A percentile compares a stretch with the other conserved stretches of the same genome.
These are phyloP conservation scores for Myxozyma udenii DNA, from an alignment of 805 yeast species.

Conservation along the genomic window DNA sequence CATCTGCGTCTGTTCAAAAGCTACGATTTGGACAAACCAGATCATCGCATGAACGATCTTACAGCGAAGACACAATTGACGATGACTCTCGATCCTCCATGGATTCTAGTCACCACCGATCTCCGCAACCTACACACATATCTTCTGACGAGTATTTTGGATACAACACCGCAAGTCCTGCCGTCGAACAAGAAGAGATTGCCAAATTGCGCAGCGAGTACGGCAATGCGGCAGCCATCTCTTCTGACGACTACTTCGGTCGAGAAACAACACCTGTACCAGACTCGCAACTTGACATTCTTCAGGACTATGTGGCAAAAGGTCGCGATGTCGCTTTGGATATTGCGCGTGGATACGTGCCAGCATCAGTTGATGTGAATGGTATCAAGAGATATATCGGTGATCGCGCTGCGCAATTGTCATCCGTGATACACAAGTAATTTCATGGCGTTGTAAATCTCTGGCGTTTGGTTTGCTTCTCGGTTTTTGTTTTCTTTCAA, in stretches of 20 bases:
- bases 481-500: too few species aligned
- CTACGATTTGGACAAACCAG: slow-evolving; percentile 2
- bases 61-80: slow-evolving; percentile 43
- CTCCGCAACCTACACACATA: slow-evolving; percentile 1
- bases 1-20: background rate
- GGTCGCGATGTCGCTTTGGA: slow-evolving; percentile 6
- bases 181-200: slow-evolving; percentile 1
- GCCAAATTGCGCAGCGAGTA: slow-evolving; percentile 49
- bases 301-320: slow-evolving; percentile 42
- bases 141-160: slow-evolving; percentile 27
- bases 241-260: slow-evolving; percentile 94
- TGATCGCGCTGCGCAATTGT: background rate
- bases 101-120: background rate
- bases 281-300: background rate
- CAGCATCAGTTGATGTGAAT: slow-evolving; percentile 1
- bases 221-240: slow-evolving; percentile 88
- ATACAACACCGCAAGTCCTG: background rate
- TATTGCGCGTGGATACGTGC: slow-evolving; percentile 1
- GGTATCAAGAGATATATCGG: slow-evolving; percentile 4
- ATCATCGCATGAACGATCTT: too few species aligned
- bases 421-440: background rate
- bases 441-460: too few species aligned
- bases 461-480: too few species aligned
- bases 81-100: slow-evolving; percentile 26
- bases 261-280: slow-evolving; percentile 39